Percentiles rank a stretch among this genome's conserved stretches.
Evolutionary conservation across 2,329 filamentous ascomycete genomes (phyloP).

Genomic region (Calonectria hawksworthii): DNA sequence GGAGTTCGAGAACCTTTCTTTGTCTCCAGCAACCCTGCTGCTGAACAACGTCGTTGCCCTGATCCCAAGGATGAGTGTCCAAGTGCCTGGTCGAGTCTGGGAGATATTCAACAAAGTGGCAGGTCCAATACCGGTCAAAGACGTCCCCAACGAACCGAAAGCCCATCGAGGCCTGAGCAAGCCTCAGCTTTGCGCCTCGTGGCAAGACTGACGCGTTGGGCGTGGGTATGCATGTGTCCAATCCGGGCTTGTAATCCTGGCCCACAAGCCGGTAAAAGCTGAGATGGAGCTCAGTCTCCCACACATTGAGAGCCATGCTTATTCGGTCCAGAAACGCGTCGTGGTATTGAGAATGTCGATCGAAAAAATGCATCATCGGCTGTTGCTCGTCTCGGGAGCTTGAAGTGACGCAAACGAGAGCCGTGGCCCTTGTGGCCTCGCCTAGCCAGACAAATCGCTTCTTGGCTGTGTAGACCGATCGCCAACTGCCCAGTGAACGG

Average conservation of each 20-base stretch:
- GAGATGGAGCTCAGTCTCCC: neutral
- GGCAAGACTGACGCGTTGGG: neutral
- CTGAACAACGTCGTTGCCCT: neutral
- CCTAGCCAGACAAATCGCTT: neutral
- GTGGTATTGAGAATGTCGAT: neutral
- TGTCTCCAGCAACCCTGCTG: neutral
- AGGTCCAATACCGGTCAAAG: neutral
- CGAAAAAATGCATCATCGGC: neutral
- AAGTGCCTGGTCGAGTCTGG: neutral
- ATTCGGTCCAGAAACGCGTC: neutral
- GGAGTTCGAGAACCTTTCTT: neutral
- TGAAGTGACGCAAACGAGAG: neutral
- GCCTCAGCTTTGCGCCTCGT: neutral
- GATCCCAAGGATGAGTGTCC: neutral
- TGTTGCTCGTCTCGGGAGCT: neutral
- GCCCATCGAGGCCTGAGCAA: neutral
- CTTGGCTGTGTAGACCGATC: neutral
- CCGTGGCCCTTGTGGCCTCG: neutral
- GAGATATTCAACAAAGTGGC: neutral
- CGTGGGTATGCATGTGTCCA: neutral
- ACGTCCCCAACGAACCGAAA: neutral
- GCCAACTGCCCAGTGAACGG: accelerated
- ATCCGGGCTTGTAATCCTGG: neutral
- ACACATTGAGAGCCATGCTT: neutral
- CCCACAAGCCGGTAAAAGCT: neutral